phyloP scores from a whole-genome alignment of 2,329 filamentous ascomycete genomes.

The Fusarium bulbicola region DNA sequence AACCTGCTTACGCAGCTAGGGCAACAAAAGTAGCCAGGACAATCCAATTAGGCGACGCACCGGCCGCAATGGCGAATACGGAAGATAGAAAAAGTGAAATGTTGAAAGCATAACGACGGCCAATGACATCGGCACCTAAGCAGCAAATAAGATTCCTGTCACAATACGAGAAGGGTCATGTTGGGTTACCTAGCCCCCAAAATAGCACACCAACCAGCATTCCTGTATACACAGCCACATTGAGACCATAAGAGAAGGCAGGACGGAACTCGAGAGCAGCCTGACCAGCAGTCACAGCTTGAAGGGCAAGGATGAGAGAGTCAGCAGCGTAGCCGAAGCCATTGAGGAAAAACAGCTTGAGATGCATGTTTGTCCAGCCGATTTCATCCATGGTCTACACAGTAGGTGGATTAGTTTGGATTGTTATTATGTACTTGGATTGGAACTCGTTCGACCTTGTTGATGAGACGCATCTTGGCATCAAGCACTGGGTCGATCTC shows the following conservation, averaged over 20 bases:
- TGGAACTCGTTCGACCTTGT: neutral
- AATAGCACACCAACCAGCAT: neutral
- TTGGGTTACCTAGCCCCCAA: neutral
- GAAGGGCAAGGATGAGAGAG: neutral
- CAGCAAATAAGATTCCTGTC: neutral
- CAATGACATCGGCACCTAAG: neutral
- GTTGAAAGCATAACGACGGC: neutral
- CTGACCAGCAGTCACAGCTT: neutral
- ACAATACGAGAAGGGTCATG: neutral
- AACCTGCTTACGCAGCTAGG: neutral
- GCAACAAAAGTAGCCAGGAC: neutral
- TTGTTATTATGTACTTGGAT: accelerated
- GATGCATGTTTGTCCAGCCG: neutral
- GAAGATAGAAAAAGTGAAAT: neutral
- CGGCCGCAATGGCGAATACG: neutral
- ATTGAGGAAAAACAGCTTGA: neutral
- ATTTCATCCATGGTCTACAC: neutral
- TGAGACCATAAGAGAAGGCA: neutral
- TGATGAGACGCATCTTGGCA: neutral
- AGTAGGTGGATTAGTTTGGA: neutral
- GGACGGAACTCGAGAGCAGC: neutral
- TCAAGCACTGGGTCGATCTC: neutral
- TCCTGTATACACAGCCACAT: neutral
- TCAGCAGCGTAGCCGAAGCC: neutral
- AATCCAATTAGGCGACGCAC: neutral